Evolutionary conservation across 164 flowering plant genomes (phyloP), one percentile per base, ranked within the genome.

Genomic region (Cinnamomum chago): DNA sequence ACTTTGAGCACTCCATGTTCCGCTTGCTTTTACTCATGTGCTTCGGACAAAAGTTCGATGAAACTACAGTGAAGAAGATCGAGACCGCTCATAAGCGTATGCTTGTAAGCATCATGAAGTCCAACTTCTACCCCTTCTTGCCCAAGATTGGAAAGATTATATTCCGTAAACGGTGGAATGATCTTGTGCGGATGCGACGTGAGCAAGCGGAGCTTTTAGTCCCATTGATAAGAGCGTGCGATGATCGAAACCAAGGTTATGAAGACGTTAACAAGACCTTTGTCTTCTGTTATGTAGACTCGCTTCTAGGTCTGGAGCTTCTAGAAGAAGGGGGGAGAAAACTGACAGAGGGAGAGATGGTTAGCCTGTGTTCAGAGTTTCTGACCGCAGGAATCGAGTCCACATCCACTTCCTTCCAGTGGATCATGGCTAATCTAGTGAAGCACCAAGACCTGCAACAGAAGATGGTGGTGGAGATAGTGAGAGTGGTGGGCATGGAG

Each of bases 241-340:
- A 20, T 13, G 50, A n/a, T 15, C 33, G 62, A 18, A 15, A 7
- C 52, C 24, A 28, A 51, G 35, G 24, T 14, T 13, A 5, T 50
- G 25, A 47, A 28, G 68, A 71, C 69, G 25, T 62, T 72, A 9
- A 40, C 83, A 30, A 35, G 51, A 22, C 4, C 71, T 58, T 50
- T 50, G 28, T 20, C 50, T 50, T 79, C 14, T 75, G 64, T 2
- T 80, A 85, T 27, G 82, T 78, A 0, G 86, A 85, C 27, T 72
- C 82, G 0, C 76, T 85, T 50, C 11, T 78, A 18, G 40, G 30
- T 15, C 72, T 84, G 1, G 60, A 73, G 68, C 58, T 85, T 14
- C 83, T 81, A 7, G 78, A 77, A n/a, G 96, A 92, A 0, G 81
- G 92, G 92, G 80, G 78, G 13, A 75, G 83, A 33, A 79, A 75